phyloP scores from a whole-genome alignment of 306 rosid genomes.

The Malus sylvestris region DNA sequence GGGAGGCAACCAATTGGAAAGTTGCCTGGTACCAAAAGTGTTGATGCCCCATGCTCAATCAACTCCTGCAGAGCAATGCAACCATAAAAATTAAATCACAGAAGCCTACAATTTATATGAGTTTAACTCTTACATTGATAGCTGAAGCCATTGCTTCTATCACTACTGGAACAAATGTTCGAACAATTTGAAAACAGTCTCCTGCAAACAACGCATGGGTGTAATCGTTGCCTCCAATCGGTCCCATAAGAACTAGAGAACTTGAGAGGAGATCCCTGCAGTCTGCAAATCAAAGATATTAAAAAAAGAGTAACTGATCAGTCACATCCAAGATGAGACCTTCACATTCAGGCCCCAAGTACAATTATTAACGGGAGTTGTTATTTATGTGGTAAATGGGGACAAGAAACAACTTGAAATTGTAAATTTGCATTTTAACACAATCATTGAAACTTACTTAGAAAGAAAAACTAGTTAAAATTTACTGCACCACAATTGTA shows the following conservation, averaged over 20 bases:
- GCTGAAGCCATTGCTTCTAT: conserved; percentile 25
- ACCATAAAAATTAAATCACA: background rate
- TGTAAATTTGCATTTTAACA: too few relatives aligned
- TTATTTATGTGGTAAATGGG: too few relatives aligned
- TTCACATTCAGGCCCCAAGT: too few relatives aligned
- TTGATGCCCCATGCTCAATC: background rate
- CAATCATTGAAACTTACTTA: too few relatives aligned
- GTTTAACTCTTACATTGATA: conserved; percentile 15
- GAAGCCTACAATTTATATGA: background rate
- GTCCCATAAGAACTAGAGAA: conserved; percentile 47
- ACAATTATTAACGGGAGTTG: too few relatives aligned
- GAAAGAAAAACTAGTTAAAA: too few relatives aligned
- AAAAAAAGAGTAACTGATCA: background rate
- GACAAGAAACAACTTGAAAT: too few relatives aligned
- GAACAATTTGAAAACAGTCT: conserved; percentile 17
- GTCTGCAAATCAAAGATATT: conserved; percentile 17
- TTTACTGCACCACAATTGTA: too few relatives aligned
- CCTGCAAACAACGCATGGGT: conserved; percentile 10
- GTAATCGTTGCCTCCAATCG: conserved; percentile 63
- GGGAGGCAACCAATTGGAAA: background rate
- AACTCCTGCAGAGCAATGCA: background rate
- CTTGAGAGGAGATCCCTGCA: conserved; percentile 26
- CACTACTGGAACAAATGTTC: conserved; percentile 20
- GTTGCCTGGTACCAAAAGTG: conserved; percentile 3
- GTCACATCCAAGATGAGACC: background rate